Evolutionary conservation across 2,329 filamentous ascomycete species (phyloP).

Genomic region (Fusarium subglutinans): DNA sequence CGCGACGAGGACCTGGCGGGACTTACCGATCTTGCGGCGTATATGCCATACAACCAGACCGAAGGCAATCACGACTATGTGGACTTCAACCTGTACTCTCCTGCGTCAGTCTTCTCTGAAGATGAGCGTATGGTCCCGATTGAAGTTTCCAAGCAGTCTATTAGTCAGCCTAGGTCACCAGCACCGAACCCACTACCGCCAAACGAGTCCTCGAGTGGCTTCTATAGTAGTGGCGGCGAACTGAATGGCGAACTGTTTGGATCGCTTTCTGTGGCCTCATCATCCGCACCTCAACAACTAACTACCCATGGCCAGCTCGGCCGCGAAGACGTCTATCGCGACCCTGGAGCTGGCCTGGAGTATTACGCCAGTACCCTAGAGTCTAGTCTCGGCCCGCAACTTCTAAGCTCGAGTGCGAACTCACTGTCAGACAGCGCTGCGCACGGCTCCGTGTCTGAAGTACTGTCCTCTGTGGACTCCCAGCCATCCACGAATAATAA

Average conservation of each 20-base stretch:
- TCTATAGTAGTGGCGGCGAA: not conserved
- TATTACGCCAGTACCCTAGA: slow-evolving; percentile 5
- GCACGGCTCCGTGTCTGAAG: not conserved
- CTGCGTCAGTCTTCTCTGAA: slow-evolving; percentile 57
- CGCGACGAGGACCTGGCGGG: slow-evolving; percentile 8
- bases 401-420: not conserved
- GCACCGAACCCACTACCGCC: slow-evolving; percentile 18
- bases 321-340: slow-evolving; percentile 15
- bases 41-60: slow-evolving; percentile 38
- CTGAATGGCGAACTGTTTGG: slow-evolving; percentile 1
- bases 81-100: slow-evolving; percentile 67
- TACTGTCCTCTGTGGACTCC: not conserved
- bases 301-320: slow-evolving; percentile 16
- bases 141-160: slow-evolving; percentile 32
- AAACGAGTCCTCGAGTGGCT: slow-evolving; percentile 12
- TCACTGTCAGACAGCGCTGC: not conserved
- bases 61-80: slow-evolving; percentile 53
- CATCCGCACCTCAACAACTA: slow-evolving; percentile 1
- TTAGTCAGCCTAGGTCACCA: slow-evolving; percentile 29
- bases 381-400: slow-evolving; percentile 7
- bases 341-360: slow-evolving; percentile 30
- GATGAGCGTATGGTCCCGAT: slow-evolving; percentile 56
- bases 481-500: slow-evolving; percentile 13
- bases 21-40: slow-evolving; percentile 7
- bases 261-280: not conserved